phyloP scores from a whole-genome alignment of 225 moss, liverwort and hornwort species.

The Antitrichia curtipendula region DNA sequence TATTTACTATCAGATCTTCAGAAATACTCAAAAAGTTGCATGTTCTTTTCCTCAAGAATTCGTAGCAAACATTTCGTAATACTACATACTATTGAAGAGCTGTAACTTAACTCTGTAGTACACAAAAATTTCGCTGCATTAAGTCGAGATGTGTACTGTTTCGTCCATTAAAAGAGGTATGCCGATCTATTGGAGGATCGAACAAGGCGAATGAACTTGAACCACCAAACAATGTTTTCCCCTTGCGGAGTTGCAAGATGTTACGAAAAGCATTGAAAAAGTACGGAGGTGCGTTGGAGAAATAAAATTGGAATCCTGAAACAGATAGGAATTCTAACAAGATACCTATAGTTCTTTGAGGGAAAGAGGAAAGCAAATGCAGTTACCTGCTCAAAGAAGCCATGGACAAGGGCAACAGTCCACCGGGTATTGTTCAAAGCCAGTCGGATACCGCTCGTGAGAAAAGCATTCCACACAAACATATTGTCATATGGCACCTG shows the following conservation, averaged over 20 bases:
- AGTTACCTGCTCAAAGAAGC: constrained; percentile 80
- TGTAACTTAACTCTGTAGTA: background rate
- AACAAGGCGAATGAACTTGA: background rate
- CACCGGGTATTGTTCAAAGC: constrained; percentile 62
- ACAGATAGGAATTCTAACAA: background rate
- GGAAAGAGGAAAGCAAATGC: background rate
- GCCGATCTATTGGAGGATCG: background rate
- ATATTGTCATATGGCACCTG: constrained; percentile 79
- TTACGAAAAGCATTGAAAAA: background rate
- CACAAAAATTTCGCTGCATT: background rate
- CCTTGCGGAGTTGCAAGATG: background rate
- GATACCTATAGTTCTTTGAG: background rate
- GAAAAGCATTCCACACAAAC: constrained; percentile 99
- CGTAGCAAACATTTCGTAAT: background rate
- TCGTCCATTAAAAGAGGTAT: background rate
- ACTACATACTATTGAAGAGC: background rate
- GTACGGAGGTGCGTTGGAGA: background rate
- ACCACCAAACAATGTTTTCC: background rate
- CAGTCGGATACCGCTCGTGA: constrained; percentile 64
- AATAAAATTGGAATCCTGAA: background rate
- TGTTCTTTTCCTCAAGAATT: background rate
- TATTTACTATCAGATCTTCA: background rate
- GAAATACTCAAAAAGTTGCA: background rate
- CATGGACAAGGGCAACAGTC: constrained; percentile 96
- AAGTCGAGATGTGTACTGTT: background rate